Evolutionary conservation across 345 rosid species (phyloP).

Genomic region (Murraya paniculata): DNA sequence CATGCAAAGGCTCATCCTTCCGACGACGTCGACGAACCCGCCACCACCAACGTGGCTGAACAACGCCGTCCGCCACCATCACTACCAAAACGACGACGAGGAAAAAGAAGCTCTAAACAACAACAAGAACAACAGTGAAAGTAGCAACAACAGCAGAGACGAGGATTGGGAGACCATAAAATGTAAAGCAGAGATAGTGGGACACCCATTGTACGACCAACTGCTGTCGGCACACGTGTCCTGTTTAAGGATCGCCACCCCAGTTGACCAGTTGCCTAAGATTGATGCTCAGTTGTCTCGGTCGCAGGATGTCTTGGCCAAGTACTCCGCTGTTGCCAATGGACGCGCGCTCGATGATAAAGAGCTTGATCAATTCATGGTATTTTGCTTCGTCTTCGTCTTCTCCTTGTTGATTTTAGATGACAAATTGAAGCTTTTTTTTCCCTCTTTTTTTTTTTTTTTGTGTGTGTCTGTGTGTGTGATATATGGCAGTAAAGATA

Average conservation of each 20-base stretch:
- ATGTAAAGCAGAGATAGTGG: constrained; percentile 41
- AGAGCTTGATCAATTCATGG: constrained; percentile 53
- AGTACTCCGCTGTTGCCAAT: constrained; percentile 33
- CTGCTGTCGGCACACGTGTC: constrained; percentile 32
- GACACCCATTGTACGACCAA: constrained; percentile 50
- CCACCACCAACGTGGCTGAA: constrained; percentile 41
- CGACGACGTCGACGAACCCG: neutral
- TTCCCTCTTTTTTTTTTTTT: too few species aligned
- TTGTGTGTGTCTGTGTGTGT: too few species aligned
- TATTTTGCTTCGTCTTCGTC: constrained; percentile 15
- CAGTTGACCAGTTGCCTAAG: constrained; percentile 43
- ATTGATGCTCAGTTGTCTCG: constrained; percentile 38
- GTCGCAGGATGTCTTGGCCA: constrained; percentile 35
- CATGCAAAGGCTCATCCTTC: constrained; percentile 16
- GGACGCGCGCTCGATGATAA: constrained; percentile 32
- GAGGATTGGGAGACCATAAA: constrained; percentile 40
- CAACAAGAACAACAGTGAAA: constrained; percentile 17
- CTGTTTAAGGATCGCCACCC: constrained; percentile 41
- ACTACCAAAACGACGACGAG: constrained; percentile 22
- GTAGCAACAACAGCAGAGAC: constrained; percentile 2
- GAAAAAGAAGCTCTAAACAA: neutral
- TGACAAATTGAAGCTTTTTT: neutral
- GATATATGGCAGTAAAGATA: neutral
- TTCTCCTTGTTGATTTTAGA: neutral
- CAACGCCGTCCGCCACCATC: constrained; percentile 30